These are phyloP conservation scores for Verbascum thapsus DNA, from an alignment of 257 asterid species.

Conservation along the genomic window DNA sequence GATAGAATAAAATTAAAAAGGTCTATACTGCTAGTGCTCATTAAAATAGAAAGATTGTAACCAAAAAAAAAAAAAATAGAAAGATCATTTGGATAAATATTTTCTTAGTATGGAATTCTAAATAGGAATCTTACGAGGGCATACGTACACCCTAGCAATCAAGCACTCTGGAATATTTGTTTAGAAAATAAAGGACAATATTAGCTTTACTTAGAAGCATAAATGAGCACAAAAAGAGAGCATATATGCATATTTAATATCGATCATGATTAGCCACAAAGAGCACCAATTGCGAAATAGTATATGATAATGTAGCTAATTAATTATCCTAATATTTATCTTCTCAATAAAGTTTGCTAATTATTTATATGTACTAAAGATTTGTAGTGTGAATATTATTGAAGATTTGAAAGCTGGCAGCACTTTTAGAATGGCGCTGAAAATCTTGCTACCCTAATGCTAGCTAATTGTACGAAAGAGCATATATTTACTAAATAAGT, in stretches of 20 bases:
- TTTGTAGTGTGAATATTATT: not conserved
- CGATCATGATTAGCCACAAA: slow-evolving; percentile 31
- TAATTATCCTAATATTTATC: slow-evolving; percentile 16
- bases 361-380: not conserved
- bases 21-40: too few species aligned
- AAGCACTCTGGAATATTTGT: slow-evolving; percentile 28
- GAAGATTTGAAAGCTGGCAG: slow-evolving; percentile 10
- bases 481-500: too few species aligned
- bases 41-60: too few species aligned
- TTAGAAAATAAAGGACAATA: not conserved
- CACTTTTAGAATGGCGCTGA: not conserved
- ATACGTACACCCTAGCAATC: slow-evolving; percentile 33
- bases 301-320: not conserved
- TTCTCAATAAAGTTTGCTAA: slow-evolving; percentile 4
- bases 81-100: too few species aligned
- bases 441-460: slow-evolving; percentile 18
- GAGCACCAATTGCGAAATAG: not conserved
- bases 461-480: too few species aligned
- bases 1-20: too few species aligned
- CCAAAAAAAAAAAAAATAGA: too few species aligned
- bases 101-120: too few species aligned
- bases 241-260: slow-evolving; percentile 28
- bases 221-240: slow-evolving; percentile 50
- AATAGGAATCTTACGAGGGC: not conserved
- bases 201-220: slow-evolving; percentile 76